Evolutionary conservation across 2,329 filamentous ascomycete genomes (phyloP), one percentile per base, ranked within the genome.

Genomic region (Aureobasidium vineae): DNA sequence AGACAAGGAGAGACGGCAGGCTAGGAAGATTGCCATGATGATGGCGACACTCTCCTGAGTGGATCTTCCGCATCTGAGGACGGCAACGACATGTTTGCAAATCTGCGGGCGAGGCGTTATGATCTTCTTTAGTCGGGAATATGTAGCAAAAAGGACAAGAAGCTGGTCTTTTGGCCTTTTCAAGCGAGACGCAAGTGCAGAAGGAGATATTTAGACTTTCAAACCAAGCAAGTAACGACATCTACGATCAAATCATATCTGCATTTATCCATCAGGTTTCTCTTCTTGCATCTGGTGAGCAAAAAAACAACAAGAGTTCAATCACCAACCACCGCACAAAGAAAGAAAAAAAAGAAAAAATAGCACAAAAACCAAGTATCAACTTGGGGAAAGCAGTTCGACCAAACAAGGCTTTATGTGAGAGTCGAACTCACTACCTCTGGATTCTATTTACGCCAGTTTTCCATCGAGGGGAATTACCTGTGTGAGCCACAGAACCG

Each of bases 1-100:
- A 77, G 75, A 79, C 74, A 71, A 74, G 76, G 76, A 70, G 69
- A 74, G 74, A 70, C 73, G 71, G 68, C 74, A 75, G 54, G 77
- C 79, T 26, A 80, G 79, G 72, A 70, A 79, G 53, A 73, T 81
- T 52, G 79, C 78, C 68, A 77, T 77, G 10, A 79, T 79, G 72
- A 78, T 80, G 76, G 75, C 77, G 26, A 79, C 78, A 8, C 72
- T 80, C 52, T 76, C 77, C 64, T 80, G 66, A 70, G 3, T 15
- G 26, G 33, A 16, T 10, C 33, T 23, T n/a, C 8, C 40, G 53
- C 21, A 56, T 41, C 10, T n/a, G 19, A 19, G 21, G 21, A 11
- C 21, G 28, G 15, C 50, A 23, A 53, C 19, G 23, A 19, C 13
- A 8, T 28, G 19, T 41, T 56, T 56, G 21, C 21, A 41, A 41